These are phyloP conservation scores for Wallacemonas sp. DNA, from an alignment of 208 protist species.

Conservation along the genomic window DNA sequence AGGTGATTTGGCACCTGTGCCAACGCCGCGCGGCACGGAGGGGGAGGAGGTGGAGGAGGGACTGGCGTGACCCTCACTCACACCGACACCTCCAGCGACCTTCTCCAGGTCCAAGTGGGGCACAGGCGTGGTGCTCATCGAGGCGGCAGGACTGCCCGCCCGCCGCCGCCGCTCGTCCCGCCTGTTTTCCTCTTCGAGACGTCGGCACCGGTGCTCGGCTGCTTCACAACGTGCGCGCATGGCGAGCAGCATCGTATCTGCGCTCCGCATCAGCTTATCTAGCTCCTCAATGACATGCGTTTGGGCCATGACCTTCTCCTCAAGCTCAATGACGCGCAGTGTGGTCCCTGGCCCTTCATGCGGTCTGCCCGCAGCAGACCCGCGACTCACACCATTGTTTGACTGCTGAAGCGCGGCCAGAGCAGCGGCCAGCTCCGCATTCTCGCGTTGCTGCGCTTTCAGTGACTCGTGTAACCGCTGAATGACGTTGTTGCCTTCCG, in stretches of 20 bases:
- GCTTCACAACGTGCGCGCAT: constrained; percentile 36
- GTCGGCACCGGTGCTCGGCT: constrained; percentile 13
- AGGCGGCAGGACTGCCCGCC: background rate
- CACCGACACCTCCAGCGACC: background rate
- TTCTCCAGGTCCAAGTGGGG: background rate
- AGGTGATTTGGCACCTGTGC: too few species aligned
- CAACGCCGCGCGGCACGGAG: too few species aligned
- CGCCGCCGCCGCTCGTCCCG: background rate
- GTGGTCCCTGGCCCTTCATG: background rate
- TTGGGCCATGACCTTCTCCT: constrained; percentile 30
- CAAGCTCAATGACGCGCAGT: constrained; percentile 17
- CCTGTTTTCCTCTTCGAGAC: constrained; percentile 4
- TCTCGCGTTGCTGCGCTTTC: constrained; percentile 33
- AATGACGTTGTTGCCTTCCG: constrained; percentile 53
- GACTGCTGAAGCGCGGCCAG: constrained; percentile 35
- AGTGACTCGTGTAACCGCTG: constrained; percentile 43
- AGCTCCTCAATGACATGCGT: constrained; percentile 36
- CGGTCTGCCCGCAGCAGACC: background rate
- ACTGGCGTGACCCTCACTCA: too few species aligned
- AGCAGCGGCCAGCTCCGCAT: constrained; percentile 27
- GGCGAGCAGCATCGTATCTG: constrained; percentile 32
- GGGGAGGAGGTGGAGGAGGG: too few species aligned
- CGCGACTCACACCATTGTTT: too few species aligned
- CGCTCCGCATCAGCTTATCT: constrained; percentile 38
- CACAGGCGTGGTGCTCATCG: background rate